Base-by-base conservation (phyloP, 1,284 basidiomycete genomes). In the Mycena sp. region DNA sequence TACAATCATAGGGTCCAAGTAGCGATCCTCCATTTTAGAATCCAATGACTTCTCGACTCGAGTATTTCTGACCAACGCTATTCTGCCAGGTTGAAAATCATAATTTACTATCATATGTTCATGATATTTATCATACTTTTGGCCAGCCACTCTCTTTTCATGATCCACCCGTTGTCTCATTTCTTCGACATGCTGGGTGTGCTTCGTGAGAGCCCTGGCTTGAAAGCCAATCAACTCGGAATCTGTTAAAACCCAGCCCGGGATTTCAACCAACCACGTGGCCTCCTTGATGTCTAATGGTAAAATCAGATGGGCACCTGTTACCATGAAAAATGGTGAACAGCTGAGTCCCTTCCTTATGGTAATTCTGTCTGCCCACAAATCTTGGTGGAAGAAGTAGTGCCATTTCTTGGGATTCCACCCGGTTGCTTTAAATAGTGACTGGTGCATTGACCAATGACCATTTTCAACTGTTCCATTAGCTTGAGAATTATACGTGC, bases 391-490 rank as follows among this genome's bases (percentile, higher is more conserved):
- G 45, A 46, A 46, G 28, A 29, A 46, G 11, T 30, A 46, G 11
- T n/a, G 30, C 45, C 45, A 46, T n/a, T 46, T 46, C 9, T 25
- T 16, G 6, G 45, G 45, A 30, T 46, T 28, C 19, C 45, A 25
- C 12, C 45, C 28, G 6, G 45, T 46, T 4, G 45, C 45, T 17
- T 46, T 46, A n/a, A 4, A 46, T 29, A 46, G 17, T 2, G 45
- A 29, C 17, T 46, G 45, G 9, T 29, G 28, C 17, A 46, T 17
- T 2, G 45, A n/a, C 7, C 32, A 50, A n/a, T 50, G 48, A 4
- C 48, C 32, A 16, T 50, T 50, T 37, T 50, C 48, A n/a, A 50
- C 21, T 19, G 32, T 50, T 19, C 48, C 48, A 25, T 50, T 50
- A 21, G 32, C 30, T 37, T 50, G 48, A 1, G 48, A 50, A 14